Conservation (phyloP, 2,329 filamentous ascomycete genomes). For the Neofusicoccum sp. region DNA sequence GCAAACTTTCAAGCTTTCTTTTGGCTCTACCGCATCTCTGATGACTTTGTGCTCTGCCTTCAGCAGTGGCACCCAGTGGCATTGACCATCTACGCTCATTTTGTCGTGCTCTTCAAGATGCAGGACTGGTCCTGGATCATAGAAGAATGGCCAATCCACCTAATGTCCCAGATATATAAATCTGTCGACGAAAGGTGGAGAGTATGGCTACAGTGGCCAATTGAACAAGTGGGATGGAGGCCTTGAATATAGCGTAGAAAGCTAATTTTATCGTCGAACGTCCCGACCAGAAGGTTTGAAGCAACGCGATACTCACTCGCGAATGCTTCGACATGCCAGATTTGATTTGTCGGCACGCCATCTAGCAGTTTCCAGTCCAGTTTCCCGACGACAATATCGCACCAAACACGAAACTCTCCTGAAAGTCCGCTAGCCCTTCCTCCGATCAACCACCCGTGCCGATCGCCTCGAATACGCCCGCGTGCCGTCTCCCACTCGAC, state of each 20-base stretch:
- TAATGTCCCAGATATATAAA: not conserved
- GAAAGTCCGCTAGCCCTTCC: too few species aligned
- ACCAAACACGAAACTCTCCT: too few species aligned
- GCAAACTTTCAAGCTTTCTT: not conserved
- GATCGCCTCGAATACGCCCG: too few species aligned
- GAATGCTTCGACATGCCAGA: too few species aligned
- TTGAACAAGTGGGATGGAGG: not conserved
- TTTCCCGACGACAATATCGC: too few species aligned
- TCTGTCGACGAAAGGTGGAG: not conserved
- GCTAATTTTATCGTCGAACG: not conserved
- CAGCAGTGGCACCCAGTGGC: conserved; percentile 5
- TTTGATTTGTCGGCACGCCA: too few species aligned
- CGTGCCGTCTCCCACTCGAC: too few species aligned
- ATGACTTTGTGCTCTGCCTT: conserved; percentile 7
- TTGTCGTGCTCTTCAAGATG: conserved; percentile 11
- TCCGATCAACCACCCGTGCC: too few species aligned
- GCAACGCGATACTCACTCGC: too few species aligned
- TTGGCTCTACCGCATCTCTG: conserved; percentile 7
- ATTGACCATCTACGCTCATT: conserved; percentile 7
- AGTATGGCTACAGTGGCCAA: not conserved
- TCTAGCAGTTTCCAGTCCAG: too few species aligned
- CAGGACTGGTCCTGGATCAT: not conserved
- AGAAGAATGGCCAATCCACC: not conserved
- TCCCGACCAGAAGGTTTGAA: too few species aligned
- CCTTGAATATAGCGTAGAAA: not conserved